phyloP scores from a whole-genome alignment of 306 rosid genomes.

The Boehmeria nivea region DNA sequence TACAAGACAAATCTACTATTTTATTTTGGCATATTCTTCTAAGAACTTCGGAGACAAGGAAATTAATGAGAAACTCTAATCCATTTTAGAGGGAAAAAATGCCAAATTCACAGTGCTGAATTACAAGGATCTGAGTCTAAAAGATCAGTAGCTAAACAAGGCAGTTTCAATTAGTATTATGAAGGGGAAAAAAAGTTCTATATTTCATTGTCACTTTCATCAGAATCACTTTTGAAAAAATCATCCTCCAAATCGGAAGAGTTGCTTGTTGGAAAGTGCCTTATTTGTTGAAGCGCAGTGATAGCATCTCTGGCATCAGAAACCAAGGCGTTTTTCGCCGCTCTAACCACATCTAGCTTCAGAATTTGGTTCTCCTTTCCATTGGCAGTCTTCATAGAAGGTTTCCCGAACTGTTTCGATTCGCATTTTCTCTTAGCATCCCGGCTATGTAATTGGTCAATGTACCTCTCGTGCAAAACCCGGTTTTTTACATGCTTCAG shows the following conservation, averaged over 20 bases:
- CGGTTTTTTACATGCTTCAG: constrained; percentile 67
- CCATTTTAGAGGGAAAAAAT: no score
- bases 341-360: constrained; percentile 38
- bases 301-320: constrained; percentile 78
- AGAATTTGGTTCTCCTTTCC: constrained; percentile 25
- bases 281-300: constrained; percentile 38
- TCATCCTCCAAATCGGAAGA: constrained; percentile 34
- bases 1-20: no score
- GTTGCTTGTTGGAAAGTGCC: constrained; percentile 17
- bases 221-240: constrained; percentile 16
- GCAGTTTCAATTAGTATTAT: no score
- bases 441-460: constrained; percentile 62
- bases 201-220: constrained; percentile 34
- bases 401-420: constrained; percentile 14
- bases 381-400: constrained; percentile 10
- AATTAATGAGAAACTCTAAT: no score
- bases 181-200: background rate
- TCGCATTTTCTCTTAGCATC: constrained; percentile 59
- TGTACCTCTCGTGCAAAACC: constrained; percentile 67
- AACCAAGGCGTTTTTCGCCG: constrained; percentile 61
- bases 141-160: no score
- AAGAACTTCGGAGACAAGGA: no score
- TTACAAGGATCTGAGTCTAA: no score
- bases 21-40: no score
- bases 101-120: no score